Evolutionary conservation across 2,329 filamentous ascomycete species (phyloP).

Genomic region (Fusarium agapanthi): DNA sequence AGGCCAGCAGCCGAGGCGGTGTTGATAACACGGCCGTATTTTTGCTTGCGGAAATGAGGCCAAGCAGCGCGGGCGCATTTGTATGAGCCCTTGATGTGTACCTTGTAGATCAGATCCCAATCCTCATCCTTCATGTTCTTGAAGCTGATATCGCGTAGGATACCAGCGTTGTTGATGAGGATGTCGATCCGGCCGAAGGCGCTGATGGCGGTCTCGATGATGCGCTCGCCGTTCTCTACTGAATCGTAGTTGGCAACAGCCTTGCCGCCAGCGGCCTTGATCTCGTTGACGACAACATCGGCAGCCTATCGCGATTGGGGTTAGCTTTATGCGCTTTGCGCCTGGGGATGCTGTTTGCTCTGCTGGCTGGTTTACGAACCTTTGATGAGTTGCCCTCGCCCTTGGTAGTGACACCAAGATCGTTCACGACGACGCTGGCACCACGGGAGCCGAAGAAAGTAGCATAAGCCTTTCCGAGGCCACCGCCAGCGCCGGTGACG

Average conservation of each 20-base stretch:
- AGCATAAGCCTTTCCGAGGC: conserved; percentile 83
- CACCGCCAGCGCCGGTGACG: conserved; percentile 82
- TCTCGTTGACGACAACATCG: conserved; percentile 84
- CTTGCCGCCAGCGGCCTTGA: conserved; percentile 88
- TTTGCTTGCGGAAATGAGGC: conserved; percentile 98
- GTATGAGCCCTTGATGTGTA: conserved; percentile 93
- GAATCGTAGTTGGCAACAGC: conserved; percentile 97
- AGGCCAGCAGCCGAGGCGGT: conserved; percentile 95
- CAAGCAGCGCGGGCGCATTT: conserved; percentile 95
- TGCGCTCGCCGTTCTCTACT: conserved; percentile 91
- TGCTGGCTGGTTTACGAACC: conserved; percentile 59
- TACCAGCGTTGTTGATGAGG: conserved; percentile 97
- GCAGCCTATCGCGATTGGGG: conserved; percentile 66
- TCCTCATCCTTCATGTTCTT: conserved; percentile 98
- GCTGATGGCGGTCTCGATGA: conserved; percentile 88
- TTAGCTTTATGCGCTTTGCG: conserved; percentile 34
- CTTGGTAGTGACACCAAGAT: conserved; percentile 91
- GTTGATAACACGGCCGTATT: conserved; percentile 96
- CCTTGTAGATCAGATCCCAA: conserved; percentile 94
- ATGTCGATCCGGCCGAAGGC: conserved; percentile 88
- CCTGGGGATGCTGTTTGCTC: not conserved
- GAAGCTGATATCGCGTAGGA: conserved; percentile 93
- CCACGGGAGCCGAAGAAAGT: conserved; percentile 91
- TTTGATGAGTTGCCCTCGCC: conserved; percentile 88
- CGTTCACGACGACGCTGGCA: conserved; percentile 95